A percentile compares a stretch with the other conserved stretches of the same genome.
phyloP scores from a whole-genome alignment of 2,329 filamentous ascomycete genomes.

The Blastomyces emzantsi region DNA sequence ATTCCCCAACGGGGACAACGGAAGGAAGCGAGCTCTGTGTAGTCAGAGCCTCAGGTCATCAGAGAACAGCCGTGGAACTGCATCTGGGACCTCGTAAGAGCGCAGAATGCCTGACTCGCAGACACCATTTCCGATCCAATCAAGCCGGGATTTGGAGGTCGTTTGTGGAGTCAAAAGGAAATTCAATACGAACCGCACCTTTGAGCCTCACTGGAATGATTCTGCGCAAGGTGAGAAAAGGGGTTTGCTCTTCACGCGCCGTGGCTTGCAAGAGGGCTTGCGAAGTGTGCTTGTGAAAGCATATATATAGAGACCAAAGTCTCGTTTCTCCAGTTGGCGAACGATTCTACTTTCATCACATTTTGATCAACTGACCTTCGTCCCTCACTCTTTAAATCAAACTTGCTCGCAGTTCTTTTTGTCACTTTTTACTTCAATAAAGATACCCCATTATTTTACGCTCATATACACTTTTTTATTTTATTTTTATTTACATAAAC shows the following conservation, averaged over 20 bases:
- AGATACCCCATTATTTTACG: background rate
- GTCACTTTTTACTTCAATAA: background rate
- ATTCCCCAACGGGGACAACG: background rate
- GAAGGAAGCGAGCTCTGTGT: background rate
- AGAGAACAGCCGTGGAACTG: background rate
- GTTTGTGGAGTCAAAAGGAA: background rate
- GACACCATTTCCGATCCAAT: background rate
- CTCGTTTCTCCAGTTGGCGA: background rate
- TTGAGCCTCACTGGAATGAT: background rate
- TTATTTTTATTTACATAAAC: background rate
- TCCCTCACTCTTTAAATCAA: background rate
- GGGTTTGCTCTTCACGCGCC: background rate
- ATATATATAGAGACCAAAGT: background rate
- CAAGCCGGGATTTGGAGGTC: background rate
- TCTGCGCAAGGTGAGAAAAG: background rate
- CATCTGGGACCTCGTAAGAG: background rate
- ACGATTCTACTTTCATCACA: background rate
- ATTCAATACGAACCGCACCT: slow-evolving; percentile 3
- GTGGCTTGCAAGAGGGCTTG: background rate
- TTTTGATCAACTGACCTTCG: background rate
- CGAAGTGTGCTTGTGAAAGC: background rate
- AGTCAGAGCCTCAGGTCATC: background rate
- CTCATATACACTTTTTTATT: background rate
- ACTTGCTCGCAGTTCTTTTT: background rate
- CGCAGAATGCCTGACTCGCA: background rate